Conservation (phyloP, 164 flowering plant genomes). For the Aristolochia contorta region DNA sequence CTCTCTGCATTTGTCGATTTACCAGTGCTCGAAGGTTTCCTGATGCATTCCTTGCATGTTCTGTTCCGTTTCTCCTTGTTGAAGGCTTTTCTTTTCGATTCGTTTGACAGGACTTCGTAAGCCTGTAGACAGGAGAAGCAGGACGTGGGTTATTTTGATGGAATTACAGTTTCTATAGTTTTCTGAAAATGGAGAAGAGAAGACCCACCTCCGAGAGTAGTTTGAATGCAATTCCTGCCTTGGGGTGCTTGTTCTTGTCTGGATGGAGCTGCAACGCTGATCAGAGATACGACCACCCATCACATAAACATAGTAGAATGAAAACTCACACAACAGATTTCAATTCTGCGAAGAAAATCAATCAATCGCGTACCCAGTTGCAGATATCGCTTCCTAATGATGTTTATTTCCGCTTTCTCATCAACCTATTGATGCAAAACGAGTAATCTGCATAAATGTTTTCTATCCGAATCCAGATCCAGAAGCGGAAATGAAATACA, state of each 20-base stretch:
- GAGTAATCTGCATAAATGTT: background rate
- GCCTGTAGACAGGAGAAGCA: slow-evolving; percentile 36
- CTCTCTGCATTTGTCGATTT: slow-evolving; percentile 3
- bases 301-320: background rate
- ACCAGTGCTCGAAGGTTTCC: slow-evolving; percentile 9
- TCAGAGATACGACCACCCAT: background rate
- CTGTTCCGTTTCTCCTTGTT: slow-evolving; percentile 35
- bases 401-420: slow-evolving; percentile 45
- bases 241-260: slow-evolving; percentile 81
- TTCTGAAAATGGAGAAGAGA: background rate
- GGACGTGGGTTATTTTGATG: no score
- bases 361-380: slow-evolving; percentile 44
- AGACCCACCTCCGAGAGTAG: slow-evolving; percentile 62
- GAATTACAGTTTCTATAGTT: background rate
- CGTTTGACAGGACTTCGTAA: slow-evolving; percentile 49
- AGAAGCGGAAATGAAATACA: background rate
- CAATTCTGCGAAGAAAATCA: background rate
- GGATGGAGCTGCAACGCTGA: slow-evolving; percentile 91
- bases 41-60: slow-evolving; percentile 42
- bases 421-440: slow-evolving; percentile 32
- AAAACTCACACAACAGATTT: no score
- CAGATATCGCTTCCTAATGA: slow-evolving; percentile 50
- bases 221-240: slow-evolving; percentile 83
- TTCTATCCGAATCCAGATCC: background rate
- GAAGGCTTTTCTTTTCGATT: slow-evolving; percentile 40